Evolutionary conservation across 768 basidiomycete species (phyloP), one percentile per base, ranked within the genome.

Genomic region (Leccinellum albellum): DNA sequence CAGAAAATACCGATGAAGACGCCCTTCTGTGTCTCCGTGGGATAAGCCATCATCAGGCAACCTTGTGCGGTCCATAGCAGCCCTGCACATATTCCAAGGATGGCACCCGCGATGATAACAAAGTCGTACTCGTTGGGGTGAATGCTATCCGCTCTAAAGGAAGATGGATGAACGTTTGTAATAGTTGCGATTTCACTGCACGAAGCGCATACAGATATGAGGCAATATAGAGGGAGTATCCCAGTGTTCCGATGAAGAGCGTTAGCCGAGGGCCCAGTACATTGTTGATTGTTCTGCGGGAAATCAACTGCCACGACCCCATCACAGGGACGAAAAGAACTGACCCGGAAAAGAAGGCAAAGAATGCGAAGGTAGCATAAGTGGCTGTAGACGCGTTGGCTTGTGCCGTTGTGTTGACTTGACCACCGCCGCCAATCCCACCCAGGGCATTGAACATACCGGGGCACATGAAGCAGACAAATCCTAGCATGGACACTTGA

Each of bases 31-130:
- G 71, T 65, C 67, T 93, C 90, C 0, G 88, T 90, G 0, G 90
- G 88, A 70, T 93, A 93, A 6, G 88, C 83, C 70, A 94, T 73
- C 85, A 92, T 91, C 57, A 93, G 74, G 15, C 83, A 86, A n/a
- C 89, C 91, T 65, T 93, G 90, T 0, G 89, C 88, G 1, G 89
- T 87, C 91, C 91, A 92, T 8, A 92, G 74, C 45, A 93, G 65
- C 15, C 78, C 81, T 14, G 82, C 90, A 64, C 86, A 89, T 49
- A 90, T 60, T 17, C 91, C 91, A 17, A 91, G 83, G 54, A 89
- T 65, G 37, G 86, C 86, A 20, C 90, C 91, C 3, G 88, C 78
- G 17, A 76, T 81, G 60, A 92, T 82, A 45, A 88, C 83, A 66
- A 91, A 92, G 29, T 74, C 75, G 32, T 78, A 78, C 8, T 83